Evolutionary conservation across 306 rosid species (phyloP).

Genomic region (Medicago ruthenica): DNA sequence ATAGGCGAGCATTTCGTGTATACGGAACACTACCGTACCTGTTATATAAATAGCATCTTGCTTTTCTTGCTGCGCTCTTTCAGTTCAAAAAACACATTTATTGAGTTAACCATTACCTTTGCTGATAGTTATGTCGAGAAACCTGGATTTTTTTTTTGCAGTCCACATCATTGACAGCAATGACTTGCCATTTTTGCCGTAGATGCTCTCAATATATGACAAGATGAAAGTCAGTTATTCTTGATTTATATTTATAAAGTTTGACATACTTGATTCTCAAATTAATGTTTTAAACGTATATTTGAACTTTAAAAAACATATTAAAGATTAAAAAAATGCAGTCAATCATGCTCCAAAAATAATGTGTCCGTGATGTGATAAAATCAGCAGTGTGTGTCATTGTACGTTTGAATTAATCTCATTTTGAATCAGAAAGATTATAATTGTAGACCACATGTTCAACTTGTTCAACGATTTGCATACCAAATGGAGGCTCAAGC

Average conservation of each 20-base stretch:
- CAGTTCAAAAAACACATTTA: background rate
- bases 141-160: background rate
- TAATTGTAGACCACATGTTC: background rate
- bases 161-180: background rate
- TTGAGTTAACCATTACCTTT: background rate
- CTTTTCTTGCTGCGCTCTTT: background rate
- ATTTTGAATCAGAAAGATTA: background rate
- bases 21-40: background rate
- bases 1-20: slow-evolving; percentile 19
- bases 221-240: background rate
- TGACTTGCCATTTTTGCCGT: background rate
- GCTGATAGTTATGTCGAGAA: background rate
- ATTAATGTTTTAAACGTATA: background rate
- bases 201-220: background rate
- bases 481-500: background rate
- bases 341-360: background rate
- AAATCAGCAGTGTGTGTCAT: background rate
- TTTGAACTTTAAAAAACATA: background rate
- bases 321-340: background rate
- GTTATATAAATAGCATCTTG: background rate
- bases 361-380: background rate
- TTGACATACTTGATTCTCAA: background rate
- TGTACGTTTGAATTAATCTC: background rate
- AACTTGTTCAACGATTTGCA: background rate
- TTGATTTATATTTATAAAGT: background rate